Evolutionary conservation across 2,329 filamentous ascomycete genomes (phyloP).

Genomic region (Fusarium piperis): DNA sequence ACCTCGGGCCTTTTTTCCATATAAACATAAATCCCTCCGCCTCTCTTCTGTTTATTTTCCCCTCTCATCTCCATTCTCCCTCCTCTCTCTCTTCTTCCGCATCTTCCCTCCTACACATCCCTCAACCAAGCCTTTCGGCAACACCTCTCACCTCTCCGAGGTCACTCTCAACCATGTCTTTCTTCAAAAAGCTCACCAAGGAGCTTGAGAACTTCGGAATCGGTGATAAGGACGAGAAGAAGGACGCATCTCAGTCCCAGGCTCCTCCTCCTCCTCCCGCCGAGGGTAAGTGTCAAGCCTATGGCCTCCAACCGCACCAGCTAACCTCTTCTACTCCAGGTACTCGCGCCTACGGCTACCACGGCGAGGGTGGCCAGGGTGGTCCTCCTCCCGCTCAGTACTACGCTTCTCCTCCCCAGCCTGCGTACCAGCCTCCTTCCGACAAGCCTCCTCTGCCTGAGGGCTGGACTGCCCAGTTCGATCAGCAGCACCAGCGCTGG

Average conservation of each 20-base stretch:
- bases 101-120: slow-evolving; percentile 7
- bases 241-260: slow-evolving; percentile 25
- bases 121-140: slow-evolving; percentile 11
- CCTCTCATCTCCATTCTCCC: neutral
- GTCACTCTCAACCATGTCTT: slow-evolving; percentile 50
- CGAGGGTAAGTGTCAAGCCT: slow-evolving; percentile 25
- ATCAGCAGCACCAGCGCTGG: slow-evolving; percentile 68
- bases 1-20: slow-evolving; percentile 24
- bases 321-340: slow-evolving; percentile 22
- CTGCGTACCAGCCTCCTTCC: slow-evolving; percentile 48
- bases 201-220: slow-evolving; percentile 59
- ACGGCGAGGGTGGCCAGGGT: slow-evolving; percentile 33
- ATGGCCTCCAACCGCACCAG: neutral
- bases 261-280: slow-evolving; percentile 19
- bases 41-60: slow-evolving; percentile 9
- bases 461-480: slow-evolving; percentile 72
- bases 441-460: slow-evolving; percentile 62
- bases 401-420: slow-evolving; percentile 39
- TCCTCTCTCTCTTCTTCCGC: slow-evolving; percentile 3
- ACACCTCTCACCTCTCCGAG: slow-evolving; percentile 10
- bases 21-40: slow-evolving; percentile 25
- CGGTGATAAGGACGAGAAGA: slow-evolving; percentile 49
- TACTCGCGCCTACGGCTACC: slow-evolving; percentile 41
- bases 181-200: slow-evolving; percentile 55
- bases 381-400: slow-evolving; percentile 50